Percentiles rank a stretch among this genome's conserved stretches.
Conservation (phyloP, 208 protist species). For the Wallacemonas sp. region DNA sequence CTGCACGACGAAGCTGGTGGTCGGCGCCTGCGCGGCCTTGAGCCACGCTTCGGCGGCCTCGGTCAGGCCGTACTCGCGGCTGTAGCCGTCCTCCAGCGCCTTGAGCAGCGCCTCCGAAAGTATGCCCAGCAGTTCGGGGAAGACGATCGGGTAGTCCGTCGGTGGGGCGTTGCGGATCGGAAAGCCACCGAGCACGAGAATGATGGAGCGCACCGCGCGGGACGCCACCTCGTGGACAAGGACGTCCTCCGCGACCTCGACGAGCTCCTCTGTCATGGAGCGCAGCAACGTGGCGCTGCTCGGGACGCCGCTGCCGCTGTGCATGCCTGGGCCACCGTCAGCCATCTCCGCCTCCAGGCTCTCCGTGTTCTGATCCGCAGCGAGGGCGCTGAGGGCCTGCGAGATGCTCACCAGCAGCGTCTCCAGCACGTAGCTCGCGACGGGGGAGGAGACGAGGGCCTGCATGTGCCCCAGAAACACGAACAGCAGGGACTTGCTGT, state of each 20-base stretch:
- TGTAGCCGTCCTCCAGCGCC: constrained; percentile 60
- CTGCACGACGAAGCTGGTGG: constrained; percentile 84
- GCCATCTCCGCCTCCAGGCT: constrained; percentile 57
- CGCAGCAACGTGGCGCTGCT: constrained; percentile 76
- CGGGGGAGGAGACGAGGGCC: constrained; percentile 72
- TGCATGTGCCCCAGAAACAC: constrained; percentile 77
- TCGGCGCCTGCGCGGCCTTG: constrained; percentile 57
- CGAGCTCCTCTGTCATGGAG: constrained; percentile 67
- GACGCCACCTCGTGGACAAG: constrained; percentile 73
- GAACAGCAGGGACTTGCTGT: constrained; percentile 85
- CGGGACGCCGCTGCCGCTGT: constrained; percentile 75
- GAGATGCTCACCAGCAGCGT: constrained; percentile 68
- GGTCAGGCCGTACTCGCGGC: constrained; percentile 33
- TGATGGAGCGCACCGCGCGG: constrained; percentile 75
- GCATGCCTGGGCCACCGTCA: constrained; percentile 57
- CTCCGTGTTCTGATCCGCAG: constrained; percentile 30
- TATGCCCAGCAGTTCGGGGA: constrained; percentile 36
- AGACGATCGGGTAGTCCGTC: constrained; percentile 39
- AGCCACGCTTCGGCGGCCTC: constrained; percentile 61
- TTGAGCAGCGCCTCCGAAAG: constrained; percentile 49
- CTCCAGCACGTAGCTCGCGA: constrained; percentile 86
- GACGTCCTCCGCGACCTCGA: constrained; percentile 63
- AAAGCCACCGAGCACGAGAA: constrained; percentile 78
- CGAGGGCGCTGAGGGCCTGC: constrained; percentile 63
- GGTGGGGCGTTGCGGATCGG: constrained; percentile 67